Percentiles rank a stretch among this genome's conserved stretches.
Evolutionary conservation across 2,329 filamentous ascomycete species (phyloP).

Genomic region (Epichloe baconii): DNA sequence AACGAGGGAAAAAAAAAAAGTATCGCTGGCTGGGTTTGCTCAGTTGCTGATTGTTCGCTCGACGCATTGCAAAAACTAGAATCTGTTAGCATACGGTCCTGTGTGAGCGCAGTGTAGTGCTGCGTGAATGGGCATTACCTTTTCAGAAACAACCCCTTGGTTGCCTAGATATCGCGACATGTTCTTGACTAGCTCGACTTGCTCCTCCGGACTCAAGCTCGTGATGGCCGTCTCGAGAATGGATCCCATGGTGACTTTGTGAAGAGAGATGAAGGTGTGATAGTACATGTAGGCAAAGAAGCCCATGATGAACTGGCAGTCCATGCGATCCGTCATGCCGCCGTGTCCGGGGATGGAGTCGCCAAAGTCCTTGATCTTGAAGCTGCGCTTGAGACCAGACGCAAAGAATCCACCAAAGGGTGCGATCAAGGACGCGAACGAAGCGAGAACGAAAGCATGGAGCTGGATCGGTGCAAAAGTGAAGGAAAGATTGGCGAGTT

Average conservation of each 20-base stretch:
- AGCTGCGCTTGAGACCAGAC: conserved; percentile 91
- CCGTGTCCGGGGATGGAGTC: conserved; percentile 96
- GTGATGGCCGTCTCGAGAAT: conserved; percentile 88
- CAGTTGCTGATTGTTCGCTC: conserved; percentile 8
- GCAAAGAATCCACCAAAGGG: conserved; percentile 98
- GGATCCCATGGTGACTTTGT: conserved; percentile 72
- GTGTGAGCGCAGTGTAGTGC: background rate
- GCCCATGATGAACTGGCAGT: conserved; percentile 99
- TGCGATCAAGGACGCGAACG: conserved; percentile 91
- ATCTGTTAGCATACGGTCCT: background rate
- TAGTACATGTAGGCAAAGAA: conserved; percentile 99
- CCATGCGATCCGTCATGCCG: conserved; percentile 97
- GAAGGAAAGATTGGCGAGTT: conserved; percentile 46
- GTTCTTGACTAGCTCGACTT: conserved; percentile 63
- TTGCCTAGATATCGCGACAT: conserved; percentile 53
- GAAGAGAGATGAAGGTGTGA: conserved; percentile 85
- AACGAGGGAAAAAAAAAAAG: background rate
- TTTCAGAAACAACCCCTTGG: conserved; percentile 35
- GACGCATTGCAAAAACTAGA: conserved; percentile 11
- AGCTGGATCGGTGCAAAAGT: conserved; percentile 81
- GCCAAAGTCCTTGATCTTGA: conserved; percentile 99
- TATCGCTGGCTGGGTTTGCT: background rate
- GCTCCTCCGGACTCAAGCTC: conserved; percentile 75
- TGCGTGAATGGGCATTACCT: conserved; percentile 10
- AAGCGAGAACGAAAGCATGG: conserved; percentile 79